Evolutionary conservation across 768 basidiomycete genomes (phyloP), one percentile per base, ranked within the genome.

Genomic region (Phlebiopsis gigantea): DNA sequence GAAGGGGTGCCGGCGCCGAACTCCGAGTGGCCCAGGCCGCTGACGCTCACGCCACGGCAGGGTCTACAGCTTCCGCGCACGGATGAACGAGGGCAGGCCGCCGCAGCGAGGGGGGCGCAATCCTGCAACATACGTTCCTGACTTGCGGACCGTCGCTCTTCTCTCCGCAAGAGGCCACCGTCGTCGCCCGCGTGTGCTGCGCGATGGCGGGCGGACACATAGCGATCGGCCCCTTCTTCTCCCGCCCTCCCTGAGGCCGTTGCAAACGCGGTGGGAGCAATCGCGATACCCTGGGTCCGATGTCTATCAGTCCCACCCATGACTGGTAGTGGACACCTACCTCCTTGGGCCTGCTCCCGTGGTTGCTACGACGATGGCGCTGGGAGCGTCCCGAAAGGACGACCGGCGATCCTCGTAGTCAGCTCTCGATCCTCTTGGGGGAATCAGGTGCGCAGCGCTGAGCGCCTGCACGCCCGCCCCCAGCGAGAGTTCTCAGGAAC

Each of bases 301-400:
- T 22, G 22, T 7, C 14, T 22, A 46, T 46, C 46, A 46, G 46
- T 28, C 30, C 47, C 47, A 28, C 47, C 26, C n/a, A n/a, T n/a
- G n/a, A 25, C 19, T 6, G 47, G 14, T 28, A 25, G 14, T 25
- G 4, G 28, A 17, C 26, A 28, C 47, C 28, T 48, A 28, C 47
- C 47, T 8, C 19, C 6, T 15, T 30, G 47, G 47, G 29, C 3
- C 15, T 28, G 2, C n/a, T 5, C 47, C 6, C 47, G 47, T 19
- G 26, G 47, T 48, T 48, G 47, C 47, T 48, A 48, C 47, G 47
- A 48, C 47, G 29, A 48, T 30, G 47, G 30, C 26, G 47, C 47
- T 19, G 26, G 22, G 14, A 14, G 25, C n/a, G 26, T 30, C 4
- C n/a, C 47, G 26, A 28, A 48, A 29, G 12, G 26, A n/a, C 26